Base-by-base conservation (phyloP, 192 early-diverging fungal species). In the Podila clonocystis region DNA sequence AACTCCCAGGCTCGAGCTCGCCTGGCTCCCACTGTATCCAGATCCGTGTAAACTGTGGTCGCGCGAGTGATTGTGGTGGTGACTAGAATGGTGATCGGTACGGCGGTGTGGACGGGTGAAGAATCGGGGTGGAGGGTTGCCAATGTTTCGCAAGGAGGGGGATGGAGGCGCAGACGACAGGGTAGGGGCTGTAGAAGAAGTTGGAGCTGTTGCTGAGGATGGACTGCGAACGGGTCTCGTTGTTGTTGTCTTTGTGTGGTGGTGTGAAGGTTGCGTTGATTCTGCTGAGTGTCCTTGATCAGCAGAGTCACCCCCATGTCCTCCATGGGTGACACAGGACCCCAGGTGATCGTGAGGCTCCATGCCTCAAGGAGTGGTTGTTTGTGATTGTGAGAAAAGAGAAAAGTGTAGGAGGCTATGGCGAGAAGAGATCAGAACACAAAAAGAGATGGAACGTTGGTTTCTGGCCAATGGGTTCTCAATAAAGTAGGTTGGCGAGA, bases 121-220 rank as follows among this genome's bases (percentile, higher is more conserved):
- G 55, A 79, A 79, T 9, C 75, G 75, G 9, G 75, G 75, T 17
- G 75, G 75, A n/a, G 75, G 75, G 34, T 79, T 79, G 0, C 65
- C 65, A 4, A 70, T 65, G 26, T 69, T 67, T 29, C 75, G 63
- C 49, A 50, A 12, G 22, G 62, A 69, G 5, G 52, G 34, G 41
- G 67, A 50, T 8, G 65, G 34, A 8, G 50, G 45, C 11, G 28
- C 57, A 9, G 41, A 67, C 29, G 59, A 50, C 24, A 24, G 20
- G 22, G 52, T 24, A 1, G 52, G 24, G 1, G 4, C 2, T 55
- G 38, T 48, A 9, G 52, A 24, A 24, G 50, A 8, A 5, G n/a
- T 22, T 22, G 52, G 8, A n/a, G 19, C n/a, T 55, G 22, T 22
- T 52, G 52, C 17, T 55, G 52, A 24, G 20, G 52, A 55, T 24